Conservation (phyloP, 106 monocot genomes). For the Amphibolis antarctica region DNA sequence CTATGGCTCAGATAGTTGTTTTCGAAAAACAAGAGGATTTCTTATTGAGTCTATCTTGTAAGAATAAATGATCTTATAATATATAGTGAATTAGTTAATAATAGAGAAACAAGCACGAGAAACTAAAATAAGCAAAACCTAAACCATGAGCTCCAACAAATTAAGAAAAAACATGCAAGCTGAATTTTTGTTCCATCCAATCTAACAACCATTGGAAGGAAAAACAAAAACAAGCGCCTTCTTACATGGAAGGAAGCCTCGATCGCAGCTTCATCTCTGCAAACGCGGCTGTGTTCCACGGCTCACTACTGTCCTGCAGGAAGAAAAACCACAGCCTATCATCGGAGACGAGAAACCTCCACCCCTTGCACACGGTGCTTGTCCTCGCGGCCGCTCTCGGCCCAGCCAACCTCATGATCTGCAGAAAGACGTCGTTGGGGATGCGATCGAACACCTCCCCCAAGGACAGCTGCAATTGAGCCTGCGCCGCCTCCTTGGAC, state of each 20-base stretch:
- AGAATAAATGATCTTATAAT: too few species aligned
- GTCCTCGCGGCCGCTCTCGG: conserved; percentile 49
- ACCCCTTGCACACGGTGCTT: conserved; percentile 44
- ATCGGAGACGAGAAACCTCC: conserved; percentile 46
- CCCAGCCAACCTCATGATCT: conserved; percentile 45
- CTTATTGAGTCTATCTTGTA: too few species aligned
- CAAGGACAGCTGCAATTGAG: conserved; percentile 13
- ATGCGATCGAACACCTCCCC: conserved; percentile 39
- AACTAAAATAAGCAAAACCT: too few species aligned
- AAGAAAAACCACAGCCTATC: conserved; percentile 75
- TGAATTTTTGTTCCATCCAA: too few species aligned
- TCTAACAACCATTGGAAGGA: too few species aligned
- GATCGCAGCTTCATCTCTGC: conserved; percentile 60
- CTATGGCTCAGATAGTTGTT: too few species aligned
- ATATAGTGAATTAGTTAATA: too few species aligned
- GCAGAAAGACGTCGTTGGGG: conserved; percentile 59
- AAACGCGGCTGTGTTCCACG: conserved; percentile 56
- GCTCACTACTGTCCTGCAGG: conserved; percentile 50
- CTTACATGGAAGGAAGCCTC: conserved; percentile 13
- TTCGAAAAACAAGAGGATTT: too few species aligned
- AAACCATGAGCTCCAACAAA: too few species aligned
- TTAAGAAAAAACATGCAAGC: too few species aligned
- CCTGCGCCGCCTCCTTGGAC: not conserved
- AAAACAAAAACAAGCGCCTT: too few species aligned
- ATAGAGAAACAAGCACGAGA: too few species aligned